Evolutionary conservation across 768 basidiomycete genomes (phyloP).

Genomic region (Boletus rubroflammeus): DNA sequence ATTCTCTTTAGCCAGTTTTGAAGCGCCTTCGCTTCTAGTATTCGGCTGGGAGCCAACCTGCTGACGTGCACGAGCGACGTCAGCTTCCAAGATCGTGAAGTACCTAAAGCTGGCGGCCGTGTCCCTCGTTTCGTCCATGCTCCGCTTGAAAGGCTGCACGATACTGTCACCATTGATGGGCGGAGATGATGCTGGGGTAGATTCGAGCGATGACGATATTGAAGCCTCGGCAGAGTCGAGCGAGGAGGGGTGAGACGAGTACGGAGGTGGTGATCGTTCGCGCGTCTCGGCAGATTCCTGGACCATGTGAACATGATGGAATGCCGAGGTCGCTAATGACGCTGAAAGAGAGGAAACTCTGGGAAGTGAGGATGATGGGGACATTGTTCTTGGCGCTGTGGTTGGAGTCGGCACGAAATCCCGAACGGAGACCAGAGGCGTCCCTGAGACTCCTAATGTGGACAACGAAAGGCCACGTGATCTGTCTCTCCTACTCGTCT

Average conservation of each 20-base stretch:
- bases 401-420: conserved; percentile 53
- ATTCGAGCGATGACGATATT: conserved; percentile 16
- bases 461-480: conserved; percentile 19
- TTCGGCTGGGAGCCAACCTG: conserved; percentile 4
- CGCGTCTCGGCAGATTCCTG: conserved; percentile 16
- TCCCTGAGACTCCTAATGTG: conserved; percentile 25
- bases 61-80: conserved; percentile 31
- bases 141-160: conserved; percentile 40
- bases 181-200: conserved; percentile 22
- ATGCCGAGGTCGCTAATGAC: conserved; percentile 58
- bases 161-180: conserved; percentile 24
- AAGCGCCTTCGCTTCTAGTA: conserved; percentile 9
- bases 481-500: conserved; percentile 20
- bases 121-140: conserved; percentile 46
- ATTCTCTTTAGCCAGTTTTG: conserved; percentile 9
- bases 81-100: conserved; percentile 42
- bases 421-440: conserved; percentile 41
- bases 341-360: conserved; percentile 63
- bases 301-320: conserved; percentile 48
- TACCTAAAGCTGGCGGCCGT: conserved; percentile 47
- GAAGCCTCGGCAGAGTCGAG: conserved; percentile 24
- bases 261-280: conserved; percentile 32
- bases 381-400: conserved; percentile 34
- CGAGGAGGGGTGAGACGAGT: conserved; percentile 35
- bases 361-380: conserved; percentile 37